Conservation (phyloP, 169 alveolate genomes). For the Plasmodium blacklocki region DNA sequence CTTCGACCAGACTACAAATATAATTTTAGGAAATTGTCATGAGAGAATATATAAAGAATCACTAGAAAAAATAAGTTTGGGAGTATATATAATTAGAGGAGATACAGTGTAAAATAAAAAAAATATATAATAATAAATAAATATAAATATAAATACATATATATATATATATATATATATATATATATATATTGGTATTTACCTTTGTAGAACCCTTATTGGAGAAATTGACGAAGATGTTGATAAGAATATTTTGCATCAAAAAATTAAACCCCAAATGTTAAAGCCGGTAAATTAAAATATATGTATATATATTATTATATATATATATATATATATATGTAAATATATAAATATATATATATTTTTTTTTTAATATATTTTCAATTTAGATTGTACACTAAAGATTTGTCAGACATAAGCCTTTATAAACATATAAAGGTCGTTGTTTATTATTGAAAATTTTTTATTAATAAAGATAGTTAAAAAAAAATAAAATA, state of each 20-base stretch:
- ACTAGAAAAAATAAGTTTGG: conserved; percentile 88
- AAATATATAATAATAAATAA: not conserved
- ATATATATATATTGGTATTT: not conserved
- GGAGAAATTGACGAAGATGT: conserved; percentile 84
- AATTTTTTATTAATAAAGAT: too few species aligned
- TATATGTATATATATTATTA: not conserved
- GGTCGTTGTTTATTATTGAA: too few species aligned
- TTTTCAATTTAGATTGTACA: too few species aligned
- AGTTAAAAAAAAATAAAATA: too few species aligned
- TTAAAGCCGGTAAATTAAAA: conserved; percentile 77
- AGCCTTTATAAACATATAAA: too few species aligned
- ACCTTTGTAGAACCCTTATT: conserved; percentile 77
- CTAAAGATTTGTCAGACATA: too few species aligned
- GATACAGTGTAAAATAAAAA: conserved; percentile 87
- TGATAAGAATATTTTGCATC: conserved; percentile 76
- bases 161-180: not conserved
- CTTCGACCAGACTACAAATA: conserved; percentile 92
- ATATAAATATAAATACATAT: not conserved
- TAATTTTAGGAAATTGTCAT: conserved; percentile 87
- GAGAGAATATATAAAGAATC: conserved; percentile 90
- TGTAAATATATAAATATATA: not conserved
- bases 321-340: not conserved
- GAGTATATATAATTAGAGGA: conserved; percentile 88
- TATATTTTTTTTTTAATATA: not conserved
- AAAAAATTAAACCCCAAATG: conserved; percentile 81